These are phyloP conservation scores for Gelatoporia subvermispora DNA, from an alignment of 768 basidiomycete species.

Conservation along the genomic window DNA sequence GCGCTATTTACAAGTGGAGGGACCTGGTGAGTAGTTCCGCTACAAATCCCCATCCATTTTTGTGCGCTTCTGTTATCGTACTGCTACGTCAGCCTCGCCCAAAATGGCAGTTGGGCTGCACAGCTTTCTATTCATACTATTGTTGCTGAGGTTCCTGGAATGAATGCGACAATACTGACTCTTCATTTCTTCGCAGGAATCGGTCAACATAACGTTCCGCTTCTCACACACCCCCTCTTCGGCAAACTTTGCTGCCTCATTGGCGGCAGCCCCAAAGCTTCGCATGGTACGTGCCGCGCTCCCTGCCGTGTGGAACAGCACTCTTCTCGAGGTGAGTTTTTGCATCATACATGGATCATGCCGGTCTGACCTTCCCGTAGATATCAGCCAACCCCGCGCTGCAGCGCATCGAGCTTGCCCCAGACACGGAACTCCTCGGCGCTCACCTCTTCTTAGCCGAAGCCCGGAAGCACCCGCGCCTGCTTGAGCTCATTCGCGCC, in stretches of 20 bases:
- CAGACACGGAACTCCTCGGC: constrained; percentile 32
- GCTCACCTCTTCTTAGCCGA: constrained; percentile 56
- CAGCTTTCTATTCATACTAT: neutral
- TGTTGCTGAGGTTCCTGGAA: too few relatives aligned
- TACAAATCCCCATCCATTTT: neutral
- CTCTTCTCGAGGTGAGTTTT: constrained; percentile 42
- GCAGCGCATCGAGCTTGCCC: constrained; percentile 35
- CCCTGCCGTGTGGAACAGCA: constrained; percentile 55
- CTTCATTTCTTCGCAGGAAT: constrained; percentile 35
- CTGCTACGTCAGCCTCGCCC: neutral
- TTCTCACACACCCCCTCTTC: constrained; percentile 37
- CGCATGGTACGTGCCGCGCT: constrained; percentile 48
- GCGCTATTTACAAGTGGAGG: constrained; percentile 38
- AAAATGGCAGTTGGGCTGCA: neutral
- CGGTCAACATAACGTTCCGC: constrained; percentile 50
- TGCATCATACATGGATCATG: neutral
- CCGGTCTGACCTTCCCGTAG: constrained; percentile 6
- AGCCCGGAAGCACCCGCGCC: constrained; percentile 45
- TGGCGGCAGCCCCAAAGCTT: constrained; percentile 37
- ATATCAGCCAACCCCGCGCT: constrained; percentile 39
- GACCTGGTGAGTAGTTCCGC: constrained; percentile 38
- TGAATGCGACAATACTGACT: constrained; percentile 5
- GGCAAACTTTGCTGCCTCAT: constrained; percentile 30
- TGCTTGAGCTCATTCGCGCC: constrained; percentile 48
- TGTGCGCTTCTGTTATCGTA: neutral